Evolutionary conservation across 768 basidiomycete genomes (phyloP).

Genomic region (Calocera cornea): DNA sequence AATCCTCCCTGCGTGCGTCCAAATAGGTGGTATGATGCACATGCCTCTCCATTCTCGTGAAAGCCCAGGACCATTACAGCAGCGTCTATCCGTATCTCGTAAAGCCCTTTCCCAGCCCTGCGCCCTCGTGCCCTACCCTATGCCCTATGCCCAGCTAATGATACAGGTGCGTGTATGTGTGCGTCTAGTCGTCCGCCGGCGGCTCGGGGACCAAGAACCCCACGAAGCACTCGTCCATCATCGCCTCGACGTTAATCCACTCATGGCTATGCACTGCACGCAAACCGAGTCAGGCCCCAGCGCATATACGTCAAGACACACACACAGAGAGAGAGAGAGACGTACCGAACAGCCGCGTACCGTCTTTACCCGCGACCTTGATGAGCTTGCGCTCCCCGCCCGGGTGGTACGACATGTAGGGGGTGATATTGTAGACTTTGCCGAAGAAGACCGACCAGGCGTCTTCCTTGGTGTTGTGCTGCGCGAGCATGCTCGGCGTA

Average conservation of each 20-base stretch:
- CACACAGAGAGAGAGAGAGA: slow-evolving; percentile 11
- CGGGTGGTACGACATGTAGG: slow-evolving; percentile 83
- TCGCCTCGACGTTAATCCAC: slow-evolving; percentile 94
- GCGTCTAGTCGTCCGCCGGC: not conserved
- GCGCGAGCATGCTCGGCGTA: slow-evolving; percentile 60
- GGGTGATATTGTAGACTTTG: slow-evolving; percentile 92
- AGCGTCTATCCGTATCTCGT: no score
- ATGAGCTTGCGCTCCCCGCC: slow-evolving; percentile 90
- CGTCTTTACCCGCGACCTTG: slow-evolving; percentile 89
- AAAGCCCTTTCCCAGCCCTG: no score
- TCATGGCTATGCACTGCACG: slow-evolving; percentile 70
- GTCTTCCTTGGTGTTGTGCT: slow-evolving; percentile 72
- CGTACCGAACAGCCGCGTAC: slow-evolving; percentile 86
- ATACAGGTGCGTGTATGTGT: not conserved
- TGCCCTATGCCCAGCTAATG: no score
- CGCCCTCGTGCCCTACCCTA: no score
- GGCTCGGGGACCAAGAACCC: slow-evolving; percentile 70
- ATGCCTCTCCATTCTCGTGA: no score
- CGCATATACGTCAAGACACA: not conserved
- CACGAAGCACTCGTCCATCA: slow-evolving; percentile 86
- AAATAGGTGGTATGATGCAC: no score
- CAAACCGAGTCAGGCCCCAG: not conserved
- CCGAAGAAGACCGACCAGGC: slow-evolving; percentile 89
- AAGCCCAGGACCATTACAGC: no score
- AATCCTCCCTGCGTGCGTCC: no score